Conservation (phyloP, 73 alveolate species). For the Tetrahymena borealis region DNA sequence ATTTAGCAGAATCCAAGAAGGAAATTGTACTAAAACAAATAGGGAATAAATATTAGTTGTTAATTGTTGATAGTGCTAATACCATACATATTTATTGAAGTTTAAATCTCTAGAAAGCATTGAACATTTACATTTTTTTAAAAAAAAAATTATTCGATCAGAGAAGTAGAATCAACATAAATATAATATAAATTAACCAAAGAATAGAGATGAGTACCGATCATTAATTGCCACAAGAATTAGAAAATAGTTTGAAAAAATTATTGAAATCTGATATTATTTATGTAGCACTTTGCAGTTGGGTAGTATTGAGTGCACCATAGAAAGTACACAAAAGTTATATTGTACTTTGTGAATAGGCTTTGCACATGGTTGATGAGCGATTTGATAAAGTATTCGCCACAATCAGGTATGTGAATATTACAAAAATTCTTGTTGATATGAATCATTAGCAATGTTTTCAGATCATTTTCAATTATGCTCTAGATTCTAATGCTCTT, state of each 20-base stretch:
- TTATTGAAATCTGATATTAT: not conserved
- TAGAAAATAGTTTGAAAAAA: not conserved
- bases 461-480: not conserved
- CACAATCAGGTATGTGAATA: not conserved
- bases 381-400: not conserved
- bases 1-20: no score
- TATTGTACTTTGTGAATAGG: not conserved
- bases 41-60: no score
- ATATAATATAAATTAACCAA: no score
- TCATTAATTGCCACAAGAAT: not conserved
- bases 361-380: not conserved
- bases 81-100: no score
- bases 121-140: no score
- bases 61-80: no score
- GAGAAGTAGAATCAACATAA: no score
- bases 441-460: not conserved
- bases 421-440: not conserved
- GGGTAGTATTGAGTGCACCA: not conserved
- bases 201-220: no score
- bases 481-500: not conserved
- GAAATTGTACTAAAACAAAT: no score
- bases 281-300: not conserved
- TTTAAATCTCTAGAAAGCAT: no score
- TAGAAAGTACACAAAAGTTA: not conserved
- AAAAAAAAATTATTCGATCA: no score